Base-by-base conservation (phyloP, 31 red algal species). In the Endocladia muricata region DNA sequence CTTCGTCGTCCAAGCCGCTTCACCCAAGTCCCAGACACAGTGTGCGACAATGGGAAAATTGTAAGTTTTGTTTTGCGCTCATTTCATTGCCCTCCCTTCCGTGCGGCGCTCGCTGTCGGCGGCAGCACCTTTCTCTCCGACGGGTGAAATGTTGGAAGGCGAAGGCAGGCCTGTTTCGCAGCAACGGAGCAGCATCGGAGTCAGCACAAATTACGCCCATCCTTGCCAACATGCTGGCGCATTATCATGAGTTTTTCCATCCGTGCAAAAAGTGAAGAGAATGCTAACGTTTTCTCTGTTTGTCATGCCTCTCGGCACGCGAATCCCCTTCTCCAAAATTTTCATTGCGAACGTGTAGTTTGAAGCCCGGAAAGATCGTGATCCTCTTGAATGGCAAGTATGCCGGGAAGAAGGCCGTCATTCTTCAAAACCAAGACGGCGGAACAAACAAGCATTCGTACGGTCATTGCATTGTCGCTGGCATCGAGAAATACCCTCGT, bases 381-480 rank as follows among this genome's bases (percentile, higher is more conserved):
- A 88, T 98, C 36, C 70, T 98, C 36, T 79, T 94, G 17, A 67
- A 76, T 39, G 96, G 96, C 2, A 68, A 77, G 30, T 89, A 93
- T 35, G 96, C 96, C 13, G 96, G 96, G 19, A 94, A 92, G 76
- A 98, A 98, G 70, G 91, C 91, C 22, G 87, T 98, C 44, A 92
- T 98, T 38, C 72, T 98, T 41, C 91, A 91, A 37, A 92, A 41
- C 39, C 76, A 93, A 26, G 92, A 98, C 66, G 73, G 85, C 52
- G 96, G 91, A 29, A 88, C 83, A 36, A 82, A 70, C 49, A 78
- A 88, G 29, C 91, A 89, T 68, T 70, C 74, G 7, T 98, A 86
- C 69, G 87, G 87, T 2, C 96, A 98, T 47, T 88, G 86, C 41
- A 61, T 98, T 37, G 81, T 98, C 7, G 91, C 83, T 9, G 96